Conservation (phyloP, 2,329 filamentous ascomycete species). For the Polychaeton citri region DNA sequence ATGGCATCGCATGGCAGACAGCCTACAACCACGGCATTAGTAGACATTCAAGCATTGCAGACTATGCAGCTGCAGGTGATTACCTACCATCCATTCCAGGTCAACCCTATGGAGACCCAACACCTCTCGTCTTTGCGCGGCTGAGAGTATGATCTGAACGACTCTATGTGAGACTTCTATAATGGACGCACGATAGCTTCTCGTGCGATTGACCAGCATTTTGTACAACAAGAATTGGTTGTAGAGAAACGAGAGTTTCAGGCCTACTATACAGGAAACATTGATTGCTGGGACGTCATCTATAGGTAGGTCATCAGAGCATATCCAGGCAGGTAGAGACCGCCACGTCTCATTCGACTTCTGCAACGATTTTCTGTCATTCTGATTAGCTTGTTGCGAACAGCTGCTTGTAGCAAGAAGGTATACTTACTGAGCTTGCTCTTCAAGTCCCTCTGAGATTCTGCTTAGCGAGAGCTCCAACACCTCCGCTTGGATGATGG, state of each 20-base stretch:
- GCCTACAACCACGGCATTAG: too few species aligned
- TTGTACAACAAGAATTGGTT: conserved; percentile 3
- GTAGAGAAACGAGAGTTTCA: conserved; percentile 1
- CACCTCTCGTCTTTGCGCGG: not conserved
- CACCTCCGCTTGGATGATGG: conserved; percentile 1
- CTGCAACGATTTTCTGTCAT: too few species aligned
- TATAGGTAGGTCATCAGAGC: not conserved
- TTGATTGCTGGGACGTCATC: not conserved
- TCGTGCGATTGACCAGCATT: conserved; percentile 1
- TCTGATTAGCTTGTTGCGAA: not conserved
- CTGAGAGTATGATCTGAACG: conserved; percentile 2
- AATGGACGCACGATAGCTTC: conserved; percentile 1
- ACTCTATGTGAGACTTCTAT: conserved; percentile 3
- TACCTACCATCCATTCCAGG: conserved; percentile 1
- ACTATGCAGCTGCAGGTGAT: not conserved
- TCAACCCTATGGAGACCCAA: not conserved
- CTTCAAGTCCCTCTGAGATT: not conserved
- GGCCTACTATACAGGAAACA: not conserved
- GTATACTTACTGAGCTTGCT: not conserved
- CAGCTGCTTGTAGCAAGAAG: not conserved
- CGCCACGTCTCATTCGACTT: not conserved
- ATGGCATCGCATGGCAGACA: conserved; percentile 4
- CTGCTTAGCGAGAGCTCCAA: not conserved
- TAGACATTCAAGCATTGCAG: too few species aligned
- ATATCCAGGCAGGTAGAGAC: not conserved